Evolutionary conservation across 441 rosid species (phyloP), one percentile per base, ranked within the genome.

Genomic region (Euphorbia corollata): DNA sequence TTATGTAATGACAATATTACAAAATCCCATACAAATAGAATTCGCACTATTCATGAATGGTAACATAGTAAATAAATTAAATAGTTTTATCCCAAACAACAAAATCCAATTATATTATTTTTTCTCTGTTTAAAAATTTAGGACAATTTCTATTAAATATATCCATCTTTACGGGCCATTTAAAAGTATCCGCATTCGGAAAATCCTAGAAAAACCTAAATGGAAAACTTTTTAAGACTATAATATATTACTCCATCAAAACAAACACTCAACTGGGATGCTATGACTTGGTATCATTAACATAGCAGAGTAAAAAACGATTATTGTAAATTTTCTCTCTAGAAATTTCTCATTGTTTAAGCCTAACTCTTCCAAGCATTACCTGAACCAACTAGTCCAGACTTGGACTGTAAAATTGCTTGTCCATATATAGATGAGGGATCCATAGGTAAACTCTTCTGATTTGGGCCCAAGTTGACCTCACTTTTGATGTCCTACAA

Each of bases 361-460:
- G 62, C 38, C 20, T 20, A 62, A 68, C 16, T 71, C 65, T 72
- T 68, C 34, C 56, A 24, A 36, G 10, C 22, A 59, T 75, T 80
- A 86, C 85, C 86, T 72, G 84, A 78, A 71, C 81, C 75, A 67
- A 79, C 74, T 67, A 79, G 68, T 68, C 85, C 85, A 48, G 88
- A 79, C 74, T 84, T 87, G 64, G 90, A 78, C 61, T 84, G 86
- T 58, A 87, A 63, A 75, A 85, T 78, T 65, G 84, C 79, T 67
- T 80, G 90, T 59, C 90, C 86, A 69, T 84, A 84, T 27, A 85
- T 79, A 15, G 92, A 81, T 47, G 87, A 72, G 54, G 86, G 82
- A 76, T 87, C 88, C 79, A 69, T 63, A 3, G 84, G 75, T 70
- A 85, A 43, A 68, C 78, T 75, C 69, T 80, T 85, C 54, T 78